Evolutionary conservation across 106 monocot genomes (phyloP).

Genomic region (Ottelia alismoides): DNA sequence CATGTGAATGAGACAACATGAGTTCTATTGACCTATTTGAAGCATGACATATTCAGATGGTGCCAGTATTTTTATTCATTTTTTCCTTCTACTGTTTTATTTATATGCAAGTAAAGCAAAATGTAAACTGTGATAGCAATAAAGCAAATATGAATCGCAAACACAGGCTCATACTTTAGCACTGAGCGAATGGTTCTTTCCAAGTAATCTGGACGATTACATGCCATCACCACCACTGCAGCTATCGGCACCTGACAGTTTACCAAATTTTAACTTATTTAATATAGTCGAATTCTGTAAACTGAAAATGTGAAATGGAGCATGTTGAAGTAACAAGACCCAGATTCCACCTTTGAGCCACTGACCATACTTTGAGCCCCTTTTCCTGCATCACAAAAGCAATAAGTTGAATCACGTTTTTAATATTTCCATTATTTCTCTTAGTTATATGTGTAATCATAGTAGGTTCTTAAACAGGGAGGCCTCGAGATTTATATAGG

Average conservation of each 20-base stretch:
- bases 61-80: no score
- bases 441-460: no score
- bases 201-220: slow-evolving; percentile 91
- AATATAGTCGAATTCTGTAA: not conserved
- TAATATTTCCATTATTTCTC: no score
- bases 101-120: no score
- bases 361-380: slow-evolving; percentile 12
- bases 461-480: no score
- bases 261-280: not conserved
- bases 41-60: no score
- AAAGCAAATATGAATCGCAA: no score
- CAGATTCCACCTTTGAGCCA: slow-evolving; percentile 31
- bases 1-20: no score
- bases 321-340: not conserved
- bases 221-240: slow-evolving; percentile 97
- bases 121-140: no score
- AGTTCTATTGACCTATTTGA: no score
- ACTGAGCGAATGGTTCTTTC: slow-evolving; percentile 77
- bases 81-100: no score
- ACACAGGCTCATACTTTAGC: slow-evolving; percentile 85
- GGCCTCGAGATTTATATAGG: no score
- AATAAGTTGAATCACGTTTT: not conserved
- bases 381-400: slow-evolving; percentile 24
- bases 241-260: slow-evolving; percentile 61
- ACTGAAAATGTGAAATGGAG: not conserved